A percentile compares a stretch with the other conserved stretches of the same genome.
phyloP scores from a whole-genome alignment of 225 moss, liverwort and hornwort species.

The Marchantia polymorpha region DNA sequence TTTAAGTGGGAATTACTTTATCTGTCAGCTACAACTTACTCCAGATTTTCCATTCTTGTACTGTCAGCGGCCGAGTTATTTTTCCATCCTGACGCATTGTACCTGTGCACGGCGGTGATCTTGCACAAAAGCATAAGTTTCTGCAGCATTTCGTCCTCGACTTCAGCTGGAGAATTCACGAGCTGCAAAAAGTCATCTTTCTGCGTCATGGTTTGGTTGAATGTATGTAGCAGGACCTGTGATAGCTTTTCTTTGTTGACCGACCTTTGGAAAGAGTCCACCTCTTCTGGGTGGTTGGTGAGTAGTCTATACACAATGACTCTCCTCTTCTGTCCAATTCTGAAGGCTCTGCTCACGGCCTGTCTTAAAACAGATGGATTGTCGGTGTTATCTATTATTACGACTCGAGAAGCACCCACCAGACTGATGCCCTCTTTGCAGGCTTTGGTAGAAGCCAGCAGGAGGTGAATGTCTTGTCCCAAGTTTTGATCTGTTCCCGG shows the following conservation, averaged over 20 bases:
- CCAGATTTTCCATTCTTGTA: background rate
- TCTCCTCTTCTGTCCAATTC: slow-evolving; percentile 74
- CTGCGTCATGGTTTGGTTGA: slow-evolving; percentile 7
- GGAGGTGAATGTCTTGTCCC: slow-evolving; percentile 18
- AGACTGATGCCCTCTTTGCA: slow-evolving; percentile 89
- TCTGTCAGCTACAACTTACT: no score
- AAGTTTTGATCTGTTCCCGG: background rate
- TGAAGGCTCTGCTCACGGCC: slow-evolving; percentile 84
- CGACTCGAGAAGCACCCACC: slow-evolving; percentile 79
- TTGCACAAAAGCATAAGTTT: slow-evolving; percentile 17
- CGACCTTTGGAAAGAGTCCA: slow-evolving; percentile 43
- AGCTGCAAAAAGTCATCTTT: slow-evolving; percentile 15
- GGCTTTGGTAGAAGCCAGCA: slow-evolving; percentile 79
- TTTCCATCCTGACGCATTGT: slow-evolving; percentile 23
- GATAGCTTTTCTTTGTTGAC: slow-evolving; percentile 78
- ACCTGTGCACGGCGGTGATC: slow-evolving; percentile 17
- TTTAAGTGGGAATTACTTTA: no score
- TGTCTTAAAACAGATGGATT: slow-evolving; percentile 74
- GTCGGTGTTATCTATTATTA: slow-evolving; percentile 68
- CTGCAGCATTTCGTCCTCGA: slow-evolving; percentile 27
- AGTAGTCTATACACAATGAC: slow-evolving; percentile 76
- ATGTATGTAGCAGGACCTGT: slow-evolving; percentile 60
- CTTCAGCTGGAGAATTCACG: background rate
- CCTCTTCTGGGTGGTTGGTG: slow-evolving; percentile 52
- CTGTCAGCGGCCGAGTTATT: background rate